Percentiles rank a stretch among this genome's conserved stretches.
phyloP scores from a whole-genome alignment of 768 basidiomycete species.

The Agrocybe chaxingu region DNA sequence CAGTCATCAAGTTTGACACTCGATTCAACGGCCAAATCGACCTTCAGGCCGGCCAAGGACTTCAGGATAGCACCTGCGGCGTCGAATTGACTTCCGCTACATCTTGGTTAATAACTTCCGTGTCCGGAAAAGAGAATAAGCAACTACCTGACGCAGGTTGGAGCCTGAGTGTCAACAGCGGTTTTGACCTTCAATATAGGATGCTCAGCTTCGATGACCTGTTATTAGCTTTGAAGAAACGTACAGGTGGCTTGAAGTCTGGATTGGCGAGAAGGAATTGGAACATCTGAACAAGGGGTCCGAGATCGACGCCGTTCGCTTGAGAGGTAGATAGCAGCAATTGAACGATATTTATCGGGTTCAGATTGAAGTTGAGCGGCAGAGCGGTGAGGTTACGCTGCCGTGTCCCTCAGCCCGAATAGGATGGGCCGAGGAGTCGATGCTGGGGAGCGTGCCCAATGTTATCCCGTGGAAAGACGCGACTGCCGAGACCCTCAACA shows the following conservation, averaged over 20 bases:
- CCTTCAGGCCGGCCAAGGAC: constrained; percentile 56
- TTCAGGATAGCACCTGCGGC: constrained; percentile 57
- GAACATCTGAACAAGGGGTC: constrained; percentile 54
- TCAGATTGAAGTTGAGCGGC: constrained; percentile 61
- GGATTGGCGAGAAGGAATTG: constrained; percentile 50
- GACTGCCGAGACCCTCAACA: constrained; percentile 50
- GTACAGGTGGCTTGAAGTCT: constrained; percentile 47
- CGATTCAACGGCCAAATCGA: constrained; percentile 54
- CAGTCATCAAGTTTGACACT: constrained; percentile 65
- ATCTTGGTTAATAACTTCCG: constrained; percentile 3
- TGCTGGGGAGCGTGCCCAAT: constrained; percentile 55
- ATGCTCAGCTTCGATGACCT: not conserved
- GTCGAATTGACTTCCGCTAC: constrained; percentile 66
- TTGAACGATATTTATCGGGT: constrained; percentile 59
- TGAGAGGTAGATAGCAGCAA: constrained; percentile 49
- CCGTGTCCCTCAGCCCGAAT: constrained; percentile 59
- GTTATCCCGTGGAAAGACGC: constrained; percentile 54
- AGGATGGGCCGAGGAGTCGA: constrained; percentile 53
- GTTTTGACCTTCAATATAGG: constrained; percentile 42
- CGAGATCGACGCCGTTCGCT: constrained; percentile 56
- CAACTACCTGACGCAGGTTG: constrained; percentile 57
- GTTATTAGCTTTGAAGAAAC: constrained; percentile 10
- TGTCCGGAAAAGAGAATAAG: not conserved
- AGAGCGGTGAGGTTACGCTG: constrained; percentile 52
- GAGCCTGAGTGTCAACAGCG: constrained; percentile 45